These are phyloP conservation scores for Takakia lepidozioides DNA, from an alignment of 225 moss, liverwort and hornwort species.

Conservation along the genomic window DNA sequence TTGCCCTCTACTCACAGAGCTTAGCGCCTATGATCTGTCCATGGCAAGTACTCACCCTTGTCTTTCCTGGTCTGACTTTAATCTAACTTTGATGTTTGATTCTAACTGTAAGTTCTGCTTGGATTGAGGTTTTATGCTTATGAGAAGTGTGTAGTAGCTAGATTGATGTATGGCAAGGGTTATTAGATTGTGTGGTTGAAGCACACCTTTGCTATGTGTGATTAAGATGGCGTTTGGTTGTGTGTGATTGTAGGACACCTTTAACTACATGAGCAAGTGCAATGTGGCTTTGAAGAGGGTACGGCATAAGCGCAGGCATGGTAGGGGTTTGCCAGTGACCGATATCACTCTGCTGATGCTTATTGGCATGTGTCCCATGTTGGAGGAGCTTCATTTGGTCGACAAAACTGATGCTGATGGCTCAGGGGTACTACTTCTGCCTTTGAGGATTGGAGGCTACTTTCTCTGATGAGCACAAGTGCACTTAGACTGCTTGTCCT, in stretches of 20 bases:
- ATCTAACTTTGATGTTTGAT: no score
- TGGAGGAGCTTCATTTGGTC: conserved; percentile 67
- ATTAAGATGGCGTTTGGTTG: no score
- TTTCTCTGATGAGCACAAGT: no score
- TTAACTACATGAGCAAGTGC: conserved; percentile 40
- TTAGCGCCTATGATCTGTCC: conserved; percentile 63
- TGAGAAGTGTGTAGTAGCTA: no score
- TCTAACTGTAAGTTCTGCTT: no score
- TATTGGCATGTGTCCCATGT: conserved; percentile 50
- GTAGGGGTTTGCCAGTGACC: conserved; percentile 42
- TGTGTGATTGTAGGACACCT: conserved; percentile 38
- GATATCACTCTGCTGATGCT: conserved; percentile 45
- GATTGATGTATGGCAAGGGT: no score
- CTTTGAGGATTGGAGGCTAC: not conserved
- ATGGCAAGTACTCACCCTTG: conserved; percentile 14
- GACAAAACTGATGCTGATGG: conserved; percentile 40
- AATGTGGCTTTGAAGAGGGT: conserved; percentile 49
- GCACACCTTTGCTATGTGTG: no score
- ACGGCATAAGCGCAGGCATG: conserved; percentile 50
- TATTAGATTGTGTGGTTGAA: no score
- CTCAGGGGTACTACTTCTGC: conserved; percentile 11
- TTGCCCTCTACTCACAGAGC: conserved; percentile 55
- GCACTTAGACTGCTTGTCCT: no score
- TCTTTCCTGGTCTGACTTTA: no score
- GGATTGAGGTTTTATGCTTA: no score